Evolutionary conservation across 129 eudicot genomes (phyloP), one percentile per base, ranked within the genome.

Genomic region (Deinandra increscens): DNA sequence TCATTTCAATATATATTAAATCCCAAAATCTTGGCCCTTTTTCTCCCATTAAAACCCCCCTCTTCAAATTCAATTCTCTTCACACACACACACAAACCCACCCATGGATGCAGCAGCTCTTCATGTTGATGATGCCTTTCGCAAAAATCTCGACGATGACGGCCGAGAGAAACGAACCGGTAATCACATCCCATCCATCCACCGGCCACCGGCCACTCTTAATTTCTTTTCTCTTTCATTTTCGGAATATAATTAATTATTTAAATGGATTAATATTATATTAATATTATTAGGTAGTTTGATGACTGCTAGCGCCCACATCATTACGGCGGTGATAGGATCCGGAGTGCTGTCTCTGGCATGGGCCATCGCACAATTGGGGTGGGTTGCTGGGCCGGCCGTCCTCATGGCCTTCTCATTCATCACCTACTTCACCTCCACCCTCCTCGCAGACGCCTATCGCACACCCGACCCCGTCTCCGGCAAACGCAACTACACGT

Each of bases 301-400:
- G 43, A 34, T 70, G 29, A 69, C 91, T 5, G 98, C 98, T 0
- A 92, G 96, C 39, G 94, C 98, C 13, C 98, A 92, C 59, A 88
- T 88, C 19, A 81, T 92, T 36, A 92, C 98, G n/a, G 98, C 98
- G 1, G 96, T 92, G 43, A 88, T 92, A 29, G 98, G 98, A 58
- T 92, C 98, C 0, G 98, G 98, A 0, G 96, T 92, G 61, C 68
- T 92, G 22, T 88, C 98, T 0, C 75, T 92, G 48, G 91, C 98
- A 45, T 92, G 98, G 98, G 95, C 91, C 0, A 82, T 88, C 10
- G 98, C 98, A 0, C 98, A 92, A 66, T 48, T 92, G 15, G 98
- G 98, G 1, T 92, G 98, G 98, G 84, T 79, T 1, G 84, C 88
- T 1, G 98, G 98, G 0, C 91, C 95, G 0, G 85, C 90, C 0